These are phyloP conservation scores for Debaryomyces robertsiae DNA, from an alignment of 1,139 yeast species.

Conservation along the genomic window DNA sequence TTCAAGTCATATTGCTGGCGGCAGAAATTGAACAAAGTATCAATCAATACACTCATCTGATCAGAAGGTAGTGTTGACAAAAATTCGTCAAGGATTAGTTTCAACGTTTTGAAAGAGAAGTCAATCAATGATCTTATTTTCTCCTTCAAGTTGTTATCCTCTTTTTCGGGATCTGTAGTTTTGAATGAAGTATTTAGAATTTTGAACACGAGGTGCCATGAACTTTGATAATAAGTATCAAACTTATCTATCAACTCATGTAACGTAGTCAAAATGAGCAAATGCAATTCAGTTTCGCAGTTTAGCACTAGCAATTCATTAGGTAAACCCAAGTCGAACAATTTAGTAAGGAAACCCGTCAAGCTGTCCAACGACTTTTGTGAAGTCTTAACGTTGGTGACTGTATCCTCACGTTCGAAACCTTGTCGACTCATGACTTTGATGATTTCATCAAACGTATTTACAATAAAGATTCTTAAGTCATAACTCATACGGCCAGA, in stretches of 20 bases:
- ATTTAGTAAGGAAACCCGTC: slow-evolving; percentile 29
- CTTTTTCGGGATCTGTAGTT: slow-evolving; percentile 27
- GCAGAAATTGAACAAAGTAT: slow-evolving; percentile 71
- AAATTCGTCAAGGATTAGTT: slow-evolving; percentile 82
- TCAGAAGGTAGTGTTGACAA: slow-evolving; percentile 65
- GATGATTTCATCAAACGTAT: slow-evolving; percentile 52
- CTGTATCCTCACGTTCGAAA: slow-evolving; percentile 30
- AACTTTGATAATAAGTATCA: slow-evolving; percentile 52
- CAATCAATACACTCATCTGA: slow-evolving; percentile 65
- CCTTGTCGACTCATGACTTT: slow-evolving; percentile 51
- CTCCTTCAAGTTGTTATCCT: slow-evolving; percentile 36
- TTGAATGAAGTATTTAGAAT: slow-evolving; percentile 71
- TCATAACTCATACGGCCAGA: slow-evolving; percentile 36
- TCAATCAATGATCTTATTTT: slow-evolving; percentile 53
- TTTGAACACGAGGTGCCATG: slow-evolving; percentile 74
- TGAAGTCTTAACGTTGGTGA: slow-evolving; percentile 31
- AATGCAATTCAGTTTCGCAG: slow-evolving; percentile 68
- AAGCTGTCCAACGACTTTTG: slow-evolving; percentile 40
- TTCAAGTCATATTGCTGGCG: slow-evolving; percentile 73
- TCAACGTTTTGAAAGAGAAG: slow-evolving; percentile 77
- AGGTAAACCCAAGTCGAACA: slow-evolving; percentile 42
- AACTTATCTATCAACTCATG: slow-evolving; percentile 74
- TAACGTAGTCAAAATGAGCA: slow-evolving; percentile 61
- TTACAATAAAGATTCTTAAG: slow-evolving; percentile 48
- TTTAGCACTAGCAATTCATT: slow-evolving; percentile 47